Evolutionary conservation across 2,329 filamentous ascomycete genomes (phyloP), one percentile per base, ranked within the genome.

Genomic region (Alternaria postmessia): DNA sequence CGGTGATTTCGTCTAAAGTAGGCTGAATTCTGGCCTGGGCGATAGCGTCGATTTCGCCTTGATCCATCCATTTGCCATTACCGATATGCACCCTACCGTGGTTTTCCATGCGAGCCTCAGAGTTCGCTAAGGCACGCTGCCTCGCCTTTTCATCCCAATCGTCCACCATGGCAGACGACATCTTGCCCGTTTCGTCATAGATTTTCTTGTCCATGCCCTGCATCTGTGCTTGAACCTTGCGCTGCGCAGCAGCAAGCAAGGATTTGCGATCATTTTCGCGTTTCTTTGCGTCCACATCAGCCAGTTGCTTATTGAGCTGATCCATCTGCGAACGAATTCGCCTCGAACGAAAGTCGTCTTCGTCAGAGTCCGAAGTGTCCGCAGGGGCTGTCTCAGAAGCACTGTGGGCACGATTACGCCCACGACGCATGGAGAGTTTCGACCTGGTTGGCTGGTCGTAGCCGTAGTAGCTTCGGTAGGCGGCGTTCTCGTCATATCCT

Each of bases 121-220:
- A 87, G 36, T 89, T 88, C 11, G 85, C 83, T 67, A 90, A 85
- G 4, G 91, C 92, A 22, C 88, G 85, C 51, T 88, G 86, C 38
- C 89, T 85, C 7, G 93, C 91, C 75, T 91, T 92, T 51, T 87
- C 80, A 69, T 96, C 92, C 92, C 93, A 96, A 53, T 93, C 88
- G 26, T 87, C 89, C 67, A 90, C 82, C 70, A 90, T 87, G 1
- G 88, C 85, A 12, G 90, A 87, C 0, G 88, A 87, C 28, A 91
- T 84, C 73, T 90, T 89, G 57, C 93, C 93, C 1, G 91, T 94
- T 54, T 94, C 86, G 14, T 87, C 84, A 66, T 89, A 92, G 12
- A 96, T 87, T 70, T 88, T 89, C 75, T 94, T 88, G 61, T 98
- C 94, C 83, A 97, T 93, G 41, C 86, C 87, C 62, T 91, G 88